Evolutionary conservation across 108 stramenopile genomes (phyloP).

Genomic region (Skeletonema grethae): DNA sequence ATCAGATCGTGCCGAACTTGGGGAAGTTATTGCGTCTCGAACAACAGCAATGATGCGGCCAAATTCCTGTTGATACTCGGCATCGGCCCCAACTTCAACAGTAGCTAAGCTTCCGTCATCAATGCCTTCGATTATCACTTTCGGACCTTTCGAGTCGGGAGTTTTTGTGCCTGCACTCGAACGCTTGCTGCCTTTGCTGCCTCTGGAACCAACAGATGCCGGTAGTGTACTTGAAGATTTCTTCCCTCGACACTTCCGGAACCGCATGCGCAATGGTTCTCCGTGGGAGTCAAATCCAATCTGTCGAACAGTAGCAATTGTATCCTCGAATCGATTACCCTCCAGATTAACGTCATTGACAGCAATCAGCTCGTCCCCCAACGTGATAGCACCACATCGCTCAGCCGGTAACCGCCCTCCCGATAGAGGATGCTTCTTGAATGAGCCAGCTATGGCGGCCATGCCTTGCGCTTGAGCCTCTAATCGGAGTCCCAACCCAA

Average conservation of each 20-base stretch:
- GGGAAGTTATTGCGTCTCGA: conserved; percentile 33
- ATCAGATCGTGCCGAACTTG: conserved; percentile 8
- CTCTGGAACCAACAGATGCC: conserved; percentile 24
- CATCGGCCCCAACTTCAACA: conserved; percentile 55
- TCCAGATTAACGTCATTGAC: conserved; percentile 78
- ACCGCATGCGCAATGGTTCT: conserved; percentile 61
- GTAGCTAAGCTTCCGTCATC: conserved; percentile 48
- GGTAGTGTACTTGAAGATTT: conserved; percentile 39
- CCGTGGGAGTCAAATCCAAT: conserved; percentile 67
- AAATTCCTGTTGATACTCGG: conserved; percentile 75
- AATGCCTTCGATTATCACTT: not conserved
- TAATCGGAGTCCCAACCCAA: conserved; percentile 80
- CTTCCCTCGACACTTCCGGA: conserved; percentile 55
- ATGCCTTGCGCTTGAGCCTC: conserved; percentile 75
- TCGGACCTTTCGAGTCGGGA: conserved; percentile 12
- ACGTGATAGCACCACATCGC: conserved; percentile 65
- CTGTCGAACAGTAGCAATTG: conserved; percentile 77
- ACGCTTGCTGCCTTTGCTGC: conserved; percentile 21
- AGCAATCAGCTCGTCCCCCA: conserved; percentile 81
- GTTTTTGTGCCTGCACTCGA: conserved; percentile 5
- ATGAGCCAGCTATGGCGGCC: conserved; percentile 85
- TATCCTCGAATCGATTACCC: conserved; percentile 74
- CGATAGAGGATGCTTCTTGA: conserved; percentile 84
- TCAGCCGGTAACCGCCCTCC: conserved; percentile 87
- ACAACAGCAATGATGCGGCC: conserved; percentile 67